Percentiles rank a stretch among this genome's conserved stretches.
phyloP scores from a whole-genome alignment of 805 yeast species.

The Candida ficus region DNA sequence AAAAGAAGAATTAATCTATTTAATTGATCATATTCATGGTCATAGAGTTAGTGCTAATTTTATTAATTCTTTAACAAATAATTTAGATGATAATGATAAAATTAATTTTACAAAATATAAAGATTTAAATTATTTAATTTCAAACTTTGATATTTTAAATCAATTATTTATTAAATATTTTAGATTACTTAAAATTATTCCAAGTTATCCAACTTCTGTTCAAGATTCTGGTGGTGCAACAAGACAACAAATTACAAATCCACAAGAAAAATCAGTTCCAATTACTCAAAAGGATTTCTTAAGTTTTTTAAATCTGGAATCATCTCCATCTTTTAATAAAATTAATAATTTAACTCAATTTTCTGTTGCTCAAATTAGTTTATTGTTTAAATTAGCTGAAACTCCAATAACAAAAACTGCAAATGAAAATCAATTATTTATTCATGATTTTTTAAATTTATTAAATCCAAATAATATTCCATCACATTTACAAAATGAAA shows the following conservation, averaged over 20 bases:
- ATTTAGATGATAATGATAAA: constrained; percentile 25
- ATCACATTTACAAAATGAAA: constrained; percentile 22
- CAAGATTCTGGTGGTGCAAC: constrained; percentile 7
- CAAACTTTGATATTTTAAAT: constrained; percentile 35
- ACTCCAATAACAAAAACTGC: constrained; percentile 4
- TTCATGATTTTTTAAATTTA: constrained; percentile 36
- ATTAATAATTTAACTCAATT: constrained; percentile 36
- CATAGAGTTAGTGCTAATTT: constrained; percentile 35
- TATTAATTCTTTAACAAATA: constrained; percentile 27
- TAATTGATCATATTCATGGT: constrained; percentile 30
- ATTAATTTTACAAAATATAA: constrained; percentile 32
- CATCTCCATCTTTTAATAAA: constrained; percentile 26
- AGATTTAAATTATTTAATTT: constrained; percentile 34
- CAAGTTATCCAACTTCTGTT: constrained; percentile 7
- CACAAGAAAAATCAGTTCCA: constrained; percentile 25
- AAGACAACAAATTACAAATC: constrained; percentile 9
- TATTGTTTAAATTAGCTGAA: constrained; percentile 26
- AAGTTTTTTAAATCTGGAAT: constrained; percentile 30
- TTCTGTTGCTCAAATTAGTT: constrained; percentile 36
- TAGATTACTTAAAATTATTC: constrained; percentile 10
- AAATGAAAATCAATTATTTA: constrained; percentile 19
- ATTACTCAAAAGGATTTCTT: constrained; percentile 33
- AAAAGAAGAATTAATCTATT: constrained; percentile 30
- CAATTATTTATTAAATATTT: constrained; percentile 33
- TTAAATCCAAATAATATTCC: constrained; percentile 33